These are phyloP conservation scores for Ophiostoma tasmaniense DNA, from an alignment of 2,329 filamentous ascomycete genomes.

Conservation along the genomic window DNA sequence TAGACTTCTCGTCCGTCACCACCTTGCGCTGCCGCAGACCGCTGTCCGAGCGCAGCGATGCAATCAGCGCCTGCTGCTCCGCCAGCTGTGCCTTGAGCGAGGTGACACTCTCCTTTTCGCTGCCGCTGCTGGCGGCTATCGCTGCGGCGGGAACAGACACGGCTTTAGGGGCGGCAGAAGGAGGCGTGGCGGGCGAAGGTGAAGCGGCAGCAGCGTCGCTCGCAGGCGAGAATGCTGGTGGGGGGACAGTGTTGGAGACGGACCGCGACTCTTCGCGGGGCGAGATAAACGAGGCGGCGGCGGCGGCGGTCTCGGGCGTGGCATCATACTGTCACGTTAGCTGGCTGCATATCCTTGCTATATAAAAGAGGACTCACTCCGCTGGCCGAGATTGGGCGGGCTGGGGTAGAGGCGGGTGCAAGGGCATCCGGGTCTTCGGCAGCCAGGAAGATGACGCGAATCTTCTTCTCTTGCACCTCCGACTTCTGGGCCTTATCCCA, in stretches of 20 bases:
- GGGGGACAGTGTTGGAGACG: conserved; percentile 19
- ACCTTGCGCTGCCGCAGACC: conserved; percentile 73
- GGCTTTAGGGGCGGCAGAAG: not conserved
- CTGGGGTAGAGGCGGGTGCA: conserved; percentile 27
- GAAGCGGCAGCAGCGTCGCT: conserved; percentile 10
- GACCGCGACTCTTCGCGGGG: conserved; percentile 24
- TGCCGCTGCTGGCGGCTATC: not conserved
- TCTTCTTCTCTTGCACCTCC: conserved; percentile 85
- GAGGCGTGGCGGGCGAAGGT: not conserved
- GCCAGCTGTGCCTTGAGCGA: conserved; percentile 30
- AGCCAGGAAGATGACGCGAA: conserved; percentile 77
- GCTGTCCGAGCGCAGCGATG: conserved; percentile 58
- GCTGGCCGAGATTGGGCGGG: conserved; percentile 24
- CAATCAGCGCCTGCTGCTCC: conserved; percentile 66
- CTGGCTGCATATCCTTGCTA: conserved; percentile 9
- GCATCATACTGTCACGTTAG: conserved; percentile 24
- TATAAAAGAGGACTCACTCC: conserved; percentile 22
- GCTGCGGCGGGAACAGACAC: not conserved
- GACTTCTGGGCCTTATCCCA: conserved; percentile 74
- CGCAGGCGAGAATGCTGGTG: conserved; percentile 19
- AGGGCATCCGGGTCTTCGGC: conserved; percentile 37
- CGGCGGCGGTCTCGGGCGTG: conserved; percentile 26
- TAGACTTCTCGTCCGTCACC: conserved; percentile 26
- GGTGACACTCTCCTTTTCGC: conserved; percentile 22
- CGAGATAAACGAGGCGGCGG: conserved; percentile 28